Evolutionary conservation across 2,329 filamentous ascomycete genomes (phyloP).

Genomic region (Myriosclerotinia duriaeana): DNA sequence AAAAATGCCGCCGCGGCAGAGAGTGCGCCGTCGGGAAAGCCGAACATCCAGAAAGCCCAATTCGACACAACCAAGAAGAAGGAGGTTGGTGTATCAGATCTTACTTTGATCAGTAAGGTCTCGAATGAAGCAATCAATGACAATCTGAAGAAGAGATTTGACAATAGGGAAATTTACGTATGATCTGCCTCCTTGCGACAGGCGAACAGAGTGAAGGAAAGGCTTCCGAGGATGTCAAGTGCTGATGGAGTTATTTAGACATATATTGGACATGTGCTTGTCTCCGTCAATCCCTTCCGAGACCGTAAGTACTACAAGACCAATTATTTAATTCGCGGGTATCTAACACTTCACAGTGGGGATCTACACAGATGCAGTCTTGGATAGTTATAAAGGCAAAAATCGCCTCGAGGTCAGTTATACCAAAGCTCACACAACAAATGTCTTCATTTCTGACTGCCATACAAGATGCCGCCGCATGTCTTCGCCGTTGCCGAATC

Average conservation of each 20-base stretch:
- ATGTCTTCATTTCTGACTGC: constrained; percentile 25
- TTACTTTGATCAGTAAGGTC: constrained; percentile 96
- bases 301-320: constrained; percentile 58
- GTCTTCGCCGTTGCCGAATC: constrained; percentile 97
- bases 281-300: constrained; percentile 97
- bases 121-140: constrained; percentile 99
- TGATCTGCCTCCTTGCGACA: constrained; percentile 25
- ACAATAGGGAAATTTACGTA: constrained; percentile 93
- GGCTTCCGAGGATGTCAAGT: background rate
- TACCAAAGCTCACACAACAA: background rate
- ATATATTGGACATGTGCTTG: constrained; percentile 98
- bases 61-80: constrained; percentile 98
- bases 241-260: constrained; percentile 53
- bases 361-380: constrained; percentile 93
- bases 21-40: constrained; percentile 35
- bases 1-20: constrained; percentile 37
- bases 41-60: constrained; percentile 89
- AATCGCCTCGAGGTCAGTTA: constrained; percentile 76
- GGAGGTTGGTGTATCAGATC: constrained; percentile 96
- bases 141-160: constrained; percentile 96
- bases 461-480: constrained; percentile 70
- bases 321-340: background rate
- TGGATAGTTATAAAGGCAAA: constrained; percentile 93
- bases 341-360: constrained; percentile 61
- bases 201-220: background rate